Conservation (phyloP, 1,284 basidiomycete genomes). For the Vanrija sp. region DNA sequence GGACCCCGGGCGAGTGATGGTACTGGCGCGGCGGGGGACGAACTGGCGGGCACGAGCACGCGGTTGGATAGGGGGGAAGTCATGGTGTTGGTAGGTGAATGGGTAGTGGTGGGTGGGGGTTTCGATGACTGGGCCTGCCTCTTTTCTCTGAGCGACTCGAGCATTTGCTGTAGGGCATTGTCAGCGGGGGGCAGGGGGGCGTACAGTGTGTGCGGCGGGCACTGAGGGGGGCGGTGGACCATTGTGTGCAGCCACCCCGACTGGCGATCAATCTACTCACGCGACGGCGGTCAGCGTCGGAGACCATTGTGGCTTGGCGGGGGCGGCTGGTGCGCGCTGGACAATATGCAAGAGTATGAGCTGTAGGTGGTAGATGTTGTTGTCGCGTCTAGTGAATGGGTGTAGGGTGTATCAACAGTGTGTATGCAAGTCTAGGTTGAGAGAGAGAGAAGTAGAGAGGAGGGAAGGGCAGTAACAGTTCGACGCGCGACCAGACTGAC, state of each 20-base stretch:
- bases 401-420: too few relatives aligned
- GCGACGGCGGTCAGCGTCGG: too few relatives aligned
- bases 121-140: constrained; percentile 71
- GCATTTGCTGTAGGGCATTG: not conserved
- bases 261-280: too few relatives aligned
- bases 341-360: too few relatives aligned
- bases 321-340: too few relatives aligned
- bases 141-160: constrained; percentile 38
- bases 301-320: too few relatives aligned
- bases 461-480: too few relatives aligned
- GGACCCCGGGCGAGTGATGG: not conserved
- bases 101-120: constrained; percentile 59
- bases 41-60: not conserved
- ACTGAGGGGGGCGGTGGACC: not conserved
- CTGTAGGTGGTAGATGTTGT: too few relatives aligned
- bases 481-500: too few relatives aligned
- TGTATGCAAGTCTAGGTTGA: too few relatives aligned
- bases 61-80: not conserved
- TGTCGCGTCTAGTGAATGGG: too few relatives aligned
- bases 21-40: not conserved
- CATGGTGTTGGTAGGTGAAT: not conserved
- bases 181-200: not conserved
- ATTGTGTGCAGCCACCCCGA: not conserved
- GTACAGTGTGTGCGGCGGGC: not conserved
- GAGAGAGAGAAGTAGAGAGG: too few relatives aligned